Evolutionary conservation across 1,284 basidiomycete genomes (phyloP), one percentile per base, ranked within the genome.

Genomic region (Leccinum subspadiceum): DNA sequence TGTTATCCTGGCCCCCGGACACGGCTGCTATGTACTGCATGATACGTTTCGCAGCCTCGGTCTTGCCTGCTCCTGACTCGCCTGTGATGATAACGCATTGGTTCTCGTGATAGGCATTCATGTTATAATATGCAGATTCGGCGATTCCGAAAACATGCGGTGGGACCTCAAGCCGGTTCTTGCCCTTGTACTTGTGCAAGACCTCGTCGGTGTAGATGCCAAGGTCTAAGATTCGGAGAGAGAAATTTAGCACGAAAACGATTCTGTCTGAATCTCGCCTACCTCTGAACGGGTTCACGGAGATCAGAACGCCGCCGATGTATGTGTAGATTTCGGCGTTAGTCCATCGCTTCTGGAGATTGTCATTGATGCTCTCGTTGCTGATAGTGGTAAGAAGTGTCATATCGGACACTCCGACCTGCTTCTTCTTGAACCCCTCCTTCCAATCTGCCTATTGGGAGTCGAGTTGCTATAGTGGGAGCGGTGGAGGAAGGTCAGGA

Each of bases 21-120:
- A 99, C 97, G 5, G 93, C 97, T 10, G 97, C 97, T 66, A 99
- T 98, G 74, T 99, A 99, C 77, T 99, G 96, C 97, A 99, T 99
- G 77, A 99, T 99, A 60, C 95, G 87, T 75, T 98, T 98, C 24
- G 96, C 96, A 8, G 95, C 95, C 75, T 98, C 96, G 6, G 95
- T 98, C 82, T 98, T 97, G 55, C 95, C 96, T 9, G 95, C 95
- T 59, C 96, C 96, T 10, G 94, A 97, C 80, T 99, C 97, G 62
- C 97, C 97, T 54, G 96, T 96, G 71, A 99, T 99, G 77, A 99
- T 99, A 60, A 99, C 96, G 76, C 97, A 99, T 79, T 99, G 97
- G 74, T 99, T 99, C 78, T 99, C 96, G 75, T 96, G 91, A 78
- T 99, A 98, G 31, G 95, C 94, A 65, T 94, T 96, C 97, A 99